phyloP scores from a whole-genome alignment of 1,284 basidiomycete genomes.

The Malassezia sympodialis region DNA sequence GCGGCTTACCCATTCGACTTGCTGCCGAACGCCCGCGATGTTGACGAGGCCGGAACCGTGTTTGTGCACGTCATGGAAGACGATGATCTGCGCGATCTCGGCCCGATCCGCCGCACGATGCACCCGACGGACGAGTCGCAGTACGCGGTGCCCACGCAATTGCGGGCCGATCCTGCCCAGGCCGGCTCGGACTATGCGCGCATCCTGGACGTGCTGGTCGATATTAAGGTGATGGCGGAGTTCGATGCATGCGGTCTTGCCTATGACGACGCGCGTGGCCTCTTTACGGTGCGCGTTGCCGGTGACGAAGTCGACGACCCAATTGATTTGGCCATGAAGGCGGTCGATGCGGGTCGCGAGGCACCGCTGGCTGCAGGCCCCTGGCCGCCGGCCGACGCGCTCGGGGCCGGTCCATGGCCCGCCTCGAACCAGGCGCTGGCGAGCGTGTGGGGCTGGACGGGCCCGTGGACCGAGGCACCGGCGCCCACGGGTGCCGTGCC shows the following conservation, averaged over 20 bases:
- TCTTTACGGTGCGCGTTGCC: slow-evolving; percentile 21
- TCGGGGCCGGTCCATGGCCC: neutral
- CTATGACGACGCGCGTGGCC: slow-evolving; percentile 30
- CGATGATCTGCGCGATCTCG: slow-evolving; percentile 74
- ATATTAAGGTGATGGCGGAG: slow-evolving; percentile 60
- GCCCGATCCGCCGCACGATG: slow-evolving; percentile 61
- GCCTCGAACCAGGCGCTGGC: neutral
- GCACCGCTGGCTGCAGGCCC: neutral
- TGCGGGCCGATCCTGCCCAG: slow-evolving; percentile 91
- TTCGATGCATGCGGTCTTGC: slow-evolving; percentile 50
- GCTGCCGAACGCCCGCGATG: slow-evolving; percentile 54
- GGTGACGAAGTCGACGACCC: slow-evolving; percentile 24
- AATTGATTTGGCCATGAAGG: slow-evolving; percentile 38
- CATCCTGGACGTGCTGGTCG: slow-evolving; percentile 70
- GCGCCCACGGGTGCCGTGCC: neutral
- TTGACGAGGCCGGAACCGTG: slow-evolving; percentile 32
- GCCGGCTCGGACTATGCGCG: slow-evolving; percentile 61
- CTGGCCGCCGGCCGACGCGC: neutral
- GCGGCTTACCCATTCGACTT: slow-evolving; percentile 61
- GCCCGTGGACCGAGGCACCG: neutral
- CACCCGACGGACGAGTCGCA: slow-evolving; percentile 20
- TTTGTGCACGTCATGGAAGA: slow-evolving; percentile 74
- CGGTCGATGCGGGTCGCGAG: slow-evolving; percentile 19
- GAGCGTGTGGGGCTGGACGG: neutral
- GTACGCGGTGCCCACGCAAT: slow-evolving; percentile 43